phyloP scores from a whole-genome alignment of 2,329 filamentous ascomycete species.

The Calonectria multiphialidica region DNA sequence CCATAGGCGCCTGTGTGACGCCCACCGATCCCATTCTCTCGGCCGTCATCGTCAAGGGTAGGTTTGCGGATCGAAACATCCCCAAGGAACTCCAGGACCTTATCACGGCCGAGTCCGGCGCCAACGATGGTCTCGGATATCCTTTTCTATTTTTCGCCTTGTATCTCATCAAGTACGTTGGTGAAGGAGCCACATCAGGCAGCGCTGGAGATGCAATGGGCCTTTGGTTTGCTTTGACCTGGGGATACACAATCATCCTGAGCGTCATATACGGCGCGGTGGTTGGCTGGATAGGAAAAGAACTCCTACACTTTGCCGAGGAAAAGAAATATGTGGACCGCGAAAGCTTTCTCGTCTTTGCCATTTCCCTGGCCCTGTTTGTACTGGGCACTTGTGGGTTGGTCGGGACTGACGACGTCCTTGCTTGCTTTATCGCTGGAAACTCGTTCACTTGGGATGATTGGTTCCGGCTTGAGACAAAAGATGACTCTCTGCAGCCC shows the following conservation, averaged over 20 bases:
- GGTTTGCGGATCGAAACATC: conserved; percentile 92
- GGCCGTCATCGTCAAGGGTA: conserved; percentile 92
- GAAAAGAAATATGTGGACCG: conserved; percentile 84
- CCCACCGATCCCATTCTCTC: conserved; percentile 91
- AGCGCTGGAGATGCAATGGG: conserved; percentile 77
- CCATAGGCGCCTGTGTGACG: conserved; percentile 87
- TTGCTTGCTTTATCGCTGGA: conserved; percentile 93
- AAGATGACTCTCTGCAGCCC: conserved; percentile 92
- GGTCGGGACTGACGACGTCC: conserved; percentile 88
- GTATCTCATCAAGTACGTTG: conserved; percentile 84
- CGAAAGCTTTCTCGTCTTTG: conserved; percentile 90
- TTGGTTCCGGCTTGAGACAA: conserved; percentile 90
- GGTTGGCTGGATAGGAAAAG: conserved; percentile 86
- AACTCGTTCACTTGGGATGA: conserved; percentile 94
- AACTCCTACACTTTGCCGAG: conserved; percentile 87
- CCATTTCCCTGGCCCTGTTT: conserved; percentile 86
- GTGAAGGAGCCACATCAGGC: conserved; percentile 68
- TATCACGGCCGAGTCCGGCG: conserved; percentile 85
- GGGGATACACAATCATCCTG: conserved; percentile 85
- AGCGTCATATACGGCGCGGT: conserved; percentile 82
- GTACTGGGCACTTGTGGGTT: conserved; percentile 89
- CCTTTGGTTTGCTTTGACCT: conserved; percentile 87
- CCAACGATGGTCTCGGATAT: conserved; percentile 91
- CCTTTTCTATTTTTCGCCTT: conserved; percentile 89
- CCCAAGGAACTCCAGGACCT: conserved; percentile 85